Percentiles rank a stretch among this genome's conserved stretches.
Conservation (phyloP, 208 protist species). For the Wallacemonas sp. region DNA sequence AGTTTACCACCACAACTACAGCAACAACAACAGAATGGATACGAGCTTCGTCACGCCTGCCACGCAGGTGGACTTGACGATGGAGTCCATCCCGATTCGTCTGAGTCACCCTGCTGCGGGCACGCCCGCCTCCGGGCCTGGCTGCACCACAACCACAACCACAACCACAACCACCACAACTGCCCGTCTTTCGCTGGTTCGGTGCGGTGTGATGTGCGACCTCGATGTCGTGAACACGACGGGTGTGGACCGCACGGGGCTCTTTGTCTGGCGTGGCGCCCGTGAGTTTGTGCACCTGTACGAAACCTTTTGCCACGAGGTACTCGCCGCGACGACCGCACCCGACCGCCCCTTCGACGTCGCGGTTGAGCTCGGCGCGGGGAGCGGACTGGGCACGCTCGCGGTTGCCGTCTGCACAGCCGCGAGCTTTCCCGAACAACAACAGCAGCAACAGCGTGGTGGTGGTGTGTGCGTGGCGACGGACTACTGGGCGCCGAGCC, state of each 20-base stretch:
- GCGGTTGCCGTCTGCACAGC: constrained; percentile 2
- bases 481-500: background rate
- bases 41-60: constrained; percentile 3
- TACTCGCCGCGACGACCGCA: background rate
- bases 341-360: background rate
- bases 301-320: background rate
- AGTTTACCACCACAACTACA: too few species aligned
- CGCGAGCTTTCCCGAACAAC: background rate
- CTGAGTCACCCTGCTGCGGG: too few species aligned
- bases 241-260: background rate
- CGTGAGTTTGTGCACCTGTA: constrained; percentile 6
- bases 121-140: too few species aligned
- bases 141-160: too few species aligned
- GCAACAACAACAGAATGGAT: too few species aligned
- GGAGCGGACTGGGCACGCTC: constrained; percentile 1
- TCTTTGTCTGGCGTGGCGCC: background rate
- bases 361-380: constrained; percentile 4
- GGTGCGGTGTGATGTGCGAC: background rate
- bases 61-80: background rate
- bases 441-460: too few species aligned
- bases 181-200: background rate
- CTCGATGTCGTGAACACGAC: constrained; percentile 1
- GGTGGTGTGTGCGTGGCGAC: constrained; percentile 10
- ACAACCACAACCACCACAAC: too few species aligned
- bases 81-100: background rate